Evolutionary conservation across 345 rosid species (phyloP), one percentile per base, ranked within the genome.

Genomic region (Passiflora organensis): DNA sequence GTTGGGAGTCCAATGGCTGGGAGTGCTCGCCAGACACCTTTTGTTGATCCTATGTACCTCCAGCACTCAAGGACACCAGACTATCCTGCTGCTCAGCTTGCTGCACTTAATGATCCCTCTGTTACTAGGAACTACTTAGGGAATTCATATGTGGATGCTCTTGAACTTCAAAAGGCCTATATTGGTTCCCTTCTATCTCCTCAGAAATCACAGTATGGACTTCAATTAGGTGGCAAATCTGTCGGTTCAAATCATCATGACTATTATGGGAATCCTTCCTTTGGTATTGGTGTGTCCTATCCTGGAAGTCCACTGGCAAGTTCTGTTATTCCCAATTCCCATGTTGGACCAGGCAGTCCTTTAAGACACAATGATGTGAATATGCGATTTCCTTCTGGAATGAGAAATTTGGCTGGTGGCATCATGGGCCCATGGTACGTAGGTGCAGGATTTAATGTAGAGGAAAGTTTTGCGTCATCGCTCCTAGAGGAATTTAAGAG

Each of bases 401-500:
- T 63, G 68, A 77, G 85, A 66, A 79, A 76, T 67, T 46, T 66
- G 23, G 51, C 76, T 51, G 84, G 80, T 32, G 74, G 80, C 34
- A 73, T 68, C 58, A 70, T 78, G 73, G 84, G 82, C 44, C 59
- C 78, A 21, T 81, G 90, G 90, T 79, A 71, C 64, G 62, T 81
- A 14, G 90, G 74, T 46, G 46, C 71, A n/a, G 72, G 72, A 45
- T 63, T 65, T 51, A 74, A 67, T 68, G 56, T 75, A 69, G 79
- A 76, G 56, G 87, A 78, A 52, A 63, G 73, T 58, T 80, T 79
- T 69, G 60, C 77, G 22, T 76, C 85, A 55, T 69, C 91, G 24
- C 65, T 84, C 56, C 72, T 84, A 13, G 91, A 82, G 42, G 91
- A 84, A 61, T 81, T 81, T 42, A 84, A 84, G 69, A 80, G 76